Conservation (phyloP, 768 basidiomycete species). For the Collybiopsis confluens region DNA sequence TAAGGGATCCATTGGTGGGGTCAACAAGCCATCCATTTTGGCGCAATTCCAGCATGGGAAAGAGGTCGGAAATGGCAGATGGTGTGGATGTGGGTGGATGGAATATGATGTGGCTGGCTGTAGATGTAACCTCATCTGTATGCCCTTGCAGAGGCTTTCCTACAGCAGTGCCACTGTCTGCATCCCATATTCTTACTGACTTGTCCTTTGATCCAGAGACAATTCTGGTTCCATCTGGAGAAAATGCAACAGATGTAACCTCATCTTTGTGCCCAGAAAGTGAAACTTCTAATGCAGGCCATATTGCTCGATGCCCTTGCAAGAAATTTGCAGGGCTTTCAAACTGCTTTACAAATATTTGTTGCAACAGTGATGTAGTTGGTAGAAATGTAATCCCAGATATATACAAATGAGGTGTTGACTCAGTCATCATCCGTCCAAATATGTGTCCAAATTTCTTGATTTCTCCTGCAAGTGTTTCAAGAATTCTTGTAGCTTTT, state of each 20-base stretch:
- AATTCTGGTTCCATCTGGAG: background rate
- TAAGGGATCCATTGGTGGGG: too few relatives aligned
- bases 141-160: background rate
- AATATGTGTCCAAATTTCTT: constrained; percentile 6
- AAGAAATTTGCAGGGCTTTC: background rate
- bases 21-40: too few relatives aligned
- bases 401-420: constrained; percentile 19
- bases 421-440: constrained; percentile 8
- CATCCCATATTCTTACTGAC: background rate
- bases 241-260: background rate
- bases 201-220: background rate
- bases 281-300: background rate
- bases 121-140: too few relatives aligned
- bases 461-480: background rate
- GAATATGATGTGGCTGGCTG: too few relatives aligned
- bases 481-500: background rate
- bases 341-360: background rate
- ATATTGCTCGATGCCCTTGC: background rate
- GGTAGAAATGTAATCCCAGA: constrained; percentile 21
- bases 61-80: too few relatives aligned
- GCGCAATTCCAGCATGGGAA: too few relatives aligned
- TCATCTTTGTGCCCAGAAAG: constrained; percentile 3
- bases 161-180: background rate
- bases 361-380: constrained; percentile 10
- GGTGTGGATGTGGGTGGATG: too few relatives aligned